phyloP scores from a whole-genome alignment of 495 filamentous ascomycete genomes.

The Cercophora scortea region DNA sequence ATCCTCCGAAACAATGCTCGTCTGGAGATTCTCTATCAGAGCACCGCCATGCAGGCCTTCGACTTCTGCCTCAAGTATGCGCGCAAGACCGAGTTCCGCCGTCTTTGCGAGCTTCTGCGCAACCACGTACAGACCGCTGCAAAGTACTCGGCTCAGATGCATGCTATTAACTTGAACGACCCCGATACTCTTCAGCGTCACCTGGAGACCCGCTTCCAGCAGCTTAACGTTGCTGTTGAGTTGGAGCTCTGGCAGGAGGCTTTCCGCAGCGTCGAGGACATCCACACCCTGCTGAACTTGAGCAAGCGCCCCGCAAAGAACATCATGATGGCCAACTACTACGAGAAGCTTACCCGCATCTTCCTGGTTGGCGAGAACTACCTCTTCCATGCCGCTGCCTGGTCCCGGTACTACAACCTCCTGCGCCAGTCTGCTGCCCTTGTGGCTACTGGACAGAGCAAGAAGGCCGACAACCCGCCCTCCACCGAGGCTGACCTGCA shows the following conservation, averaged over 20 bases:
- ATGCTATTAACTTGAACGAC: constrained; percentile 97
- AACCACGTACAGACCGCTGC: constrained; percentile 99
- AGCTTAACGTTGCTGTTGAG: constrained; percentile 96
- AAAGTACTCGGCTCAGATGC: constrained; percentile 98
- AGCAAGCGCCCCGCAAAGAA: constrained; percentile 99
- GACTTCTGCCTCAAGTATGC: constrained; percentile 97
- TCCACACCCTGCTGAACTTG: constrained; percentile 94
- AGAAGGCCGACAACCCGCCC: constrained; percentile 87
- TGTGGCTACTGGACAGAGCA: constrained; percentile 76
- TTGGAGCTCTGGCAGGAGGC: constrained; percentile 98
- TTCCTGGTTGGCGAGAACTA: constrained; percentile 99
- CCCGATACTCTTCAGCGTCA: constrained; percentile 95
- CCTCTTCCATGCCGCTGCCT: constrained; percentile 96
- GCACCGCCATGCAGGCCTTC: constrained; percentile 94
- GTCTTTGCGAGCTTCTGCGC: constrained; percentile 92
- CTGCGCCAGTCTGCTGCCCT: constrained; percentile 83
- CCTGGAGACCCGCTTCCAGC: constrained; percentile 95
- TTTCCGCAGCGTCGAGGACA: constrained; percentile 97
- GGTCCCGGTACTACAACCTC: constrained; percentile 94
- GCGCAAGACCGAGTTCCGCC: constrained; percentile 97
- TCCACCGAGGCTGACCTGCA: constrained; percentile 81
- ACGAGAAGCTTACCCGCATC: constrained; percentile 96
- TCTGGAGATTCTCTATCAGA: constrained; percentile 95
- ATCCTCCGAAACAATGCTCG: constrained; percentile 98
- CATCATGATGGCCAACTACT: constrained; percentile 99